Evolutionary conservation across 805 yeast genomes (phyloP).

Genomic region (Komagataella phaffii): DNA sequence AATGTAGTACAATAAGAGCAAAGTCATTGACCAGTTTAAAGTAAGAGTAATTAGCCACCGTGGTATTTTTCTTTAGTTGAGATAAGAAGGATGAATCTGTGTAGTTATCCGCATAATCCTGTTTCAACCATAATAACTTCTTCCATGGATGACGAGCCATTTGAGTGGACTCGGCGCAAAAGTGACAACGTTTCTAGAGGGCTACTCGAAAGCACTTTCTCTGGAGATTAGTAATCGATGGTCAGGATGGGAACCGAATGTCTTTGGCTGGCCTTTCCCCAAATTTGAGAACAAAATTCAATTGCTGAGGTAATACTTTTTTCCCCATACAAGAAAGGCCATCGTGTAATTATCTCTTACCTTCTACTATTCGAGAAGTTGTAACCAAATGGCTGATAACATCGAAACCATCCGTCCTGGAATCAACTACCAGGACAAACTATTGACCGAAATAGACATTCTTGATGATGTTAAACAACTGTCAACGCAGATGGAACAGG

Average conservation of each 20-base stretch:
- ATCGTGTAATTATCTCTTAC: not conserved
- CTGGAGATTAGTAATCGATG: not conserved
- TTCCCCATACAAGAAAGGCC: not conserved
- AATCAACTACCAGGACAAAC: constrained; percentile 56
- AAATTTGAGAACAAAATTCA: not conserved
- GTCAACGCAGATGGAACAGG: constrained; percentile 29
- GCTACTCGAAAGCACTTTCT: not conserved
- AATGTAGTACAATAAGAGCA: constrained; percentile 50
- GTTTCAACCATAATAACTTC: constrained; percentile 72
- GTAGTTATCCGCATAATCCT: constrained; percentile 84
- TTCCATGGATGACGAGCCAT: constrained; percentile 44
- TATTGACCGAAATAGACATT: constrained; percentile 83
- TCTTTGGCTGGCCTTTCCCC: not conserved
- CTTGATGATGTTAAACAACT: constrained; percentile 64
- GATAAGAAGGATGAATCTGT: constrained; percentile 75
- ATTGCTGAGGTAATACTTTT: not conserved
- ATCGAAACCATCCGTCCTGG: constrained; percentile 42
- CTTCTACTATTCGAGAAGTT: not conserved
- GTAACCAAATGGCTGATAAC: constrained; percentile 21
- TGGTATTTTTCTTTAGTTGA: constrained; percentile 62
- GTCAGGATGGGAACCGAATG: not conserved
- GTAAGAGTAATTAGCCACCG: constrained; percentile 56
- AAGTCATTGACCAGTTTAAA: constrained; percentile 59
- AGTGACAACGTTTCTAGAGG: not conserved
- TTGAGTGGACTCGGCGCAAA: not conserved